These are phyloP conservation scores for Dimargaris cristalligena DNA, from an alignment of 192 early-diverging fungal genomes.

Conservation along the genomic window DNA sequence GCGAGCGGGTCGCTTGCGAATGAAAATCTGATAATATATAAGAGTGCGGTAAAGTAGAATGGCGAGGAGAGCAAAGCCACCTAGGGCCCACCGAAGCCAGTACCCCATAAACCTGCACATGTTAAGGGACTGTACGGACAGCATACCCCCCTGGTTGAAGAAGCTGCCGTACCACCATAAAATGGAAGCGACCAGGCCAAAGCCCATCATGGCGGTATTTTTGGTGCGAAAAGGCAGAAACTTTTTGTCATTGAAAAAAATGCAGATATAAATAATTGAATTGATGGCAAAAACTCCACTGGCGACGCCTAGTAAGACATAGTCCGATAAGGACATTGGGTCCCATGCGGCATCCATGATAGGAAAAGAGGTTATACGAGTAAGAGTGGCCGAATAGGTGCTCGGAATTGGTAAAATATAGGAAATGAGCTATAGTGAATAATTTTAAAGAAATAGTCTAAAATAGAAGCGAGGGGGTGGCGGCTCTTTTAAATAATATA, in stretches of 20 bases:
- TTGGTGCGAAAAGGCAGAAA: not conserved
- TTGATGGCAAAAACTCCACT: not conserved
- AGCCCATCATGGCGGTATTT: not conserved
- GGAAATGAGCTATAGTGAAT: too few relatives aligned
- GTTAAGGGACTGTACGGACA: not conserved
- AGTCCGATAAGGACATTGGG: not conserved
- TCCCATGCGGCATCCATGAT: too few relatives aligned
- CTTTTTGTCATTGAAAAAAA: not conserved
- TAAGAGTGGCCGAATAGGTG: too few relatives aligned
- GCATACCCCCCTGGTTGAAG: not conserved
- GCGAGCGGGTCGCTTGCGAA: not conserved
- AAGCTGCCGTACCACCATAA: conserved; percentile 3
- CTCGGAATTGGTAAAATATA: too few relatives aligned
- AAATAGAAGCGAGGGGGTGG: too few relatives aligned
- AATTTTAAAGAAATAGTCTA: too few relatives aligned
- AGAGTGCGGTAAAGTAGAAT: not conserved
- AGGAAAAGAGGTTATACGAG: too few relatives aligned
- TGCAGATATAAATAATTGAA: not conserved
- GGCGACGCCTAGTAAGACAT: not conserved
- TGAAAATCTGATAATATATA: not conserved
- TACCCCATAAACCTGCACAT: not conserved
- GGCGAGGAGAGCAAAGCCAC: not conserved
- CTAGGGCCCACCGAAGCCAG: conserved; percentile 6
- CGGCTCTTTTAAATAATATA: too few relatives aligned
- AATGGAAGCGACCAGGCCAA: not conserved